Percentiles rank a stretch among this genome's conserved stretches.
Conservation (phyloP, 176 grass and related monocot species). For the Dendrocalamus sinicus region DNA sequence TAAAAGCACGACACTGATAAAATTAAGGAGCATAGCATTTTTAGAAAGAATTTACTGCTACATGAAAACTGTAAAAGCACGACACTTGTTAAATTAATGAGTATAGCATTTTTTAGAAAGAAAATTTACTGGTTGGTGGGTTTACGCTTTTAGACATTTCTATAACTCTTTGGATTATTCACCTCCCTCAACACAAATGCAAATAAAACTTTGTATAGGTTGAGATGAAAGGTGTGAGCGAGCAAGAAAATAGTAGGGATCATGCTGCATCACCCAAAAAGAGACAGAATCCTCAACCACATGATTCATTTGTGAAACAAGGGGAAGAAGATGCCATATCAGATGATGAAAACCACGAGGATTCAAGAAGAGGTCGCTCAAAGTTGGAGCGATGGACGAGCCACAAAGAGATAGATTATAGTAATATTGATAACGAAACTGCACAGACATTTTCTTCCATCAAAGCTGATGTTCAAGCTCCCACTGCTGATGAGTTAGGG, state of each 20-base stretch:
- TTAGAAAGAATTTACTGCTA: constrained; percentile 18
- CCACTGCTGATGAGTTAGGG: constrained; percentile 39
- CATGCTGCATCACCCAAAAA: constrained; percentile 55
- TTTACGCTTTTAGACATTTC: constrained; percentile 28
- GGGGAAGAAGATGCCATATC: constrained; percentile 68
- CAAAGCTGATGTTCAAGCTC: constrained; percentile 54
- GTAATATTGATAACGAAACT: constrained; percentile 46
- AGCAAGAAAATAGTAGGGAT: constrained; percentile 60
- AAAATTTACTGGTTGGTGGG: neutral
- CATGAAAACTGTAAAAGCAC: constrained; percentile 5
- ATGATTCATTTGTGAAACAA: constrained; percentile 59
- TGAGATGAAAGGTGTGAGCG: constrained; percentile 48
- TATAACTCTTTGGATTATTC: constrained; percentile 33
- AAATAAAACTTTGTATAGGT: constrained; percentile 55
- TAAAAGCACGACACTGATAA: neutral
- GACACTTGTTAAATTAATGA: neutral
- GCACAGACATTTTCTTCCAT: constrained; percentile 46
- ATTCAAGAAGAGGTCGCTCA: constrained; percentile 88
- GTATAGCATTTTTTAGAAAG: neutral
- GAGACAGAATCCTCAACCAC: constrained; percentile 45
- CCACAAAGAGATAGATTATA: constrained; percentile 92
- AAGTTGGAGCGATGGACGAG: constrained; percentile 97
- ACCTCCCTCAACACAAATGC: constrained; percentile 17
- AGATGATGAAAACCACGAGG: constrained; percentile 74
- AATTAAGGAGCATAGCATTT: neutral